These are phyloP conservation scores for Anastatica hierochuntica DNA, from an alignment of 345 rosid species.

Conservation along the genomic window DNA sequence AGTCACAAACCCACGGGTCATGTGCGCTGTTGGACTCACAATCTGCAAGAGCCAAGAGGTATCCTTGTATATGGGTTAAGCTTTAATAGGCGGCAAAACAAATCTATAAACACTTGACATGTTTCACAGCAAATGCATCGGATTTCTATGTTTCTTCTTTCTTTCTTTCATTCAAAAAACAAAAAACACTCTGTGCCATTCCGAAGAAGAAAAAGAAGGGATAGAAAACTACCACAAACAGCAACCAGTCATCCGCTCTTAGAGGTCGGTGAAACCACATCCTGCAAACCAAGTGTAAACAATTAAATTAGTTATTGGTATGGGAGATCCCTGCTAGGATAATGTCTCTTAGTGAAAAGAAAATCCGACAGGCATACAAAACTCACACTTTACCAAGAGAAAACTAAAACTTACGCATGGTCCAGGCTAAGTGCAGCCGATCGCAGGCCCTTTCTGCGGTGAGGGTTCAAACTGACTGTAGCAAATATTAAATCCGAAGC, in stretches of 20 bases:
- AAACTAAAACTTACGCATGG: constrained; percentile 58
- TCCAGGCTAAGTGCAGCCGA: constrained; percentile 66
- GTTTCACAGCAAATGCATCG: too few species aligned
- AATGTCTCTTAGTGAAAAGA: neutral
- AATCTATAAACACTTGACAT: too few species aligned
- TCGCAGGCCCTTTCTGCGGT: constrained; percentile 56
- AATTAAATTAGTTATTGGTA: neutral
- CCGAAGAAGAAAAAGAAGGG: neutral
- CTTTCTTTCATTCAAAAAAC: neutral
- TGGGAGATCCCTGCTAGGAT: neutral
- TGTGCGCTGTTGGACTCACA: constrained; percentile 47
- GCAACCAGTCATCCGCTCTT: constrained; percentile 92
- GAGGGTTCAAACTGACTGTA: constrained; percentile 76
- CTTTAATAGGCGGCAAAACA: too few species aligned
- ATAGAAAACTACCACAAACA: constrained; percentile 60
- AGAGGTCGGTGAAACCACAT: constrained; percentile 85
- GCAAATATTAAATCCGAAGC: constrained; percentile 85
- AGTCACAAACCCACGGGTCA: constrained; percentile 61
- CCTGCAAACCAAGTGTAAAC: constrained; percentile 31
- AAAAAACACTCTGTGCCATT: too few species aligned
- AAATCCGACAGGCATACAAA: neutral
- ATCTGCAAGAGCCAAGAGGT: constrained; percentile 49
- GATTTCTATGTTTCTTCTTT: neutral
- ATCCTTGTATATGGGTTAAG: too few species aligned
- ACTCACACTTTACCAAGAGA: constrained; percentile 1